These are phyloP conservation scores for Coemansia guatemalensis DNA, from an alignment of 192 early-diverging fungal genomes.

Conservation along the genomic window DNA sequence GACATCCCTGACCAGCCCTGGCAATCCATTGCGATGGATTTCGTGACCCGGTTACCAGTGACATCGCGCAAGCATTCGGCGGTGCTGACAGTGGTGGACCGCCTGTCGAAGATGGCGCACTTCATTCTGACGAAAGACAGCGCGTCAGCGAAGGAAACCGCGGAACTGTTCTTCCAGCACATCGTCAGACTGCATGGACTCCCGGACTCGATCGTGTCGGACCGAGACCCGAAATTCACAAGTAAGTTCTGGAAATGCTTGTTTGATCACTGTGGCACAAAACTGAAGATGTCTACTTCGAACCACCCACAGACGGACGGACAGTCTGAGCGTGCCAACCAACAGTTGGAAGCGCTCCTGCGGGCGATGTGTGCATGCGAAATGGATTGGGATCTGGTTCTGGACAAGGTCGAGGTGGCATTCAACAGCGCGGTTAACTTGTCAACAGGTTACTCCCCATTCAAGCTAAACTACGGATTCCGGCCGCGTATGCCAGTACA, in stretches of 20 bases:
- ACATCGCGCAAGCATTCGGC: neutral
- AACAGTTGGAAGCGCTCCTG: too few species aligned
- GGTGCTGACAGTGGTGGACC: slow-evolving; percentile 3
- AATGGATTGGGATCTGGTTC: slow-evolving; percentile 3
- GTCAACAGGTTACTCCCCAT: neutral
- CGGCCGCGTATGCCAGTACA: slow-evolving; percentile 11
- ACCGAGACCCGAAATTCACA: too few species aligned
- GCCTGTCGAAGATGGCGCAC: slow-evolving; percentile 8
- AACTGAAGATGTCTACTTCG: too few species aligned
- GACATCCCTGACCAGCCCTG: too few species aligned
- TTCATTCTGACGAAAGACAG: slow-evolving; percentile 1
- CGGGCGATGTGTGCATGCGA: neutral
- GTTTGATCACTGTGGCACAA: neutral
- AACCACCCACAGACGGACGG: too few species aligned
- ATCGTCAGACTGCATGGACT: neutral
- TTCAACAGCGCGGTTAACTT: too few species aligned
- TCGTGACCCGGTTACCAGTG: too few species aligned
- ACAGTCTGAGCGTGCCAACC: too few species aligned
- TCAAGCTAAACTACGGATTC: slow-evolving; percentile 8
- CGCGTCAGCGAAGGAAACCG: neutral
- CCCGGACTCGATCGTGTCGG: too few species aligned
- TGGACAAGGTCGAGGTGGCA: too few species aligned
- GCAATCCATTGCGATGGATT: too few species aligned
- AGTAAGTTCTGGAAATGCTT: neutral
- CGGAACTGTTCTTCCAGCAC: neutral